A percentile compares a stretch with the other conserved stretches of the same genome.
These are phyloP conservation scores for Schizothecium vesticola DNA, from an alignment of 495 filamentous ascomycete species.

Conservation along the genomic window DNA sequence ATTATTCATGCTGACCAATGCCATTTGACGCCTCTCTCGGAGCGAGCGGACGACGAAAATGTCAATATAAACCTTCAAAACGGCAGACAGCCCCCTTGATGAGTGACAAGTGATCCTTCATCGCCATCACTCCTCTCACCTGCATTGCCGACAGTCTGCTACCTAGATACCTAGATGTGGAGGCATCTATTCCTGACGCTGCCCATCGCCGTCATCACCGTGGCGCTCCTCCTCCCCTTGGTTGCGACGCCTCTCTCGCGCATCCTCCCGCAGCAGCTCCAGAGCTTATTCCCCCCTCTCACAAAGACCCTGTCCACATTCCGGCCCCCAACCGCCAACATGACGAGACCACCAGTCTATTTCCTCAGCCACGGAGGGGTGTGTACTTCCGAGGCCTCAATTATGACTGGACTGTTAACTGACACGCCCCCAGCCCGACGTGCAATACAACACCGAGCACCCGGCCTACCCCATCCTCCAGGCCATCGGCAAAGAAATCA, in stretches of 20 bases:
- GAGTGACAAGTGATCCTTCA: background rate
- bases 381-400: conserved; percentile 30
- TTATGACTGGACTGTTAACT: background rate
- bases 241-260: background rate
- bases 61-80: background rate
- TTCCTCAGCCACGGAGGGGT: conserved; percentile 76
- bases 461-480: conserved; percentile 68
- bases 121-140: background rate
- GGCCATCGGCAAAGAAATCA: conserved; percentile 71
- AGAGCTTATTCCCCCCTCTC: conserved; percentile 4
- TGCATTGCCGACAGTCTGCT: background rate
- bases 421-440: conserved; percentile 51
- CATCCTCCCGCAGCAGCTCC: background rate
- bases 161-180: background rate
- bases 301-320: conserved; percentile 9
- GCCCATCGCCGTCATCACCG: conserved; percentile 6
- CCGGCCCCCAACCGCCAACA: conserved; percentile 17
- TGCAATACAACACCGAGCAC: conserved; percentile 69
- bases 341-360: conserved; percentile 57
- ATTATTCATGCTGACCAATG: background rate
- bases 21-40: background rate
- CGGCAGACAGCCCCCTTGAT: background rate
- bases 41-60: background rate
- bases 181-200: conserved; percentile 9
- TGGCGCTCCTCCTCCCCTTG: conserved; percentile 7